Base-by-base conservation (phyloP, 1,284 basidiomycete species). In the Irpex rosettiformis region DNA sequence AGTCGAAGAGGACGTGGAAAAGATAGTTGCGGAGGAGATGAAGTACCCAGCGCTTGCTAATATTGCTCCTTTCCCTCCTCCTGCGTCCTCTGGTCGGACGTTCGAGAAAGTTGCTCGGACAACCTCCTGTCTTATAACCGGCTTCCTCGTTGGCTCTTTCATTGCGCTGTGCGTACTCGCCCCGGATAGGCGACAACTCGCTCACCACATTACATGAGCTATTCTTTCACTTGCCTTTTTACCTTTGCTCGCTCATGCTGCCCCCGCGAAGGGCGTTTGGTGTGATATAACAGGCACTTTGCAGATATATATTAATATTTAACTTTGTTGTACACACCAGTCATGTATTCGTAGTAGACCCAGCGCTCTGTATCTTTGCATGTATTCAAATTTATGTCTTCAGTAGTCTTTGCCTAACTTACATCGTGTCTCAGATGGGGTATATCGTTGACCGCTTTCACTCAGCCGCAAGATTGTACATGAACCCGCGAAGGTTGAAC, bases 121-220 rank as follows among this genome's bases (percentile, higher is more conserved):
- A 27, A 71, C 72, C 58, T 74, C 71, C 47, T 71, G 71, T 61
- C 67, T 74, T 58, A 61, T 75, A 59, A 72, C 74, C 8, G 73
- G 73, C 42, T 70, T 75, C 58, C 66, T 74, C 60, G 66, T 74
- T 29, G 74, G 74, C 55, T 69, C 73, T 42, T 72, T 74, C 63
- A 62, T 73, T 61, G 69, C 74, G 53, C 65, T 75, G 33, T 73
- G 71, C 61, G 62, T 72, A 33, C 62, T 73, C 53, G 68, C 72
- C 55, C 69, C 70, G 28, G 72, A 72, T 61, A 66, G 65, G 56
- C 65, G 71, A 52, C 69, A 72, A 61, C 66, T 75, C 57, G 68
- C 68, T 28, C 65, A 68, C 61, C 67, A 72, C 62, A 66, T 73
- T 64, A 70, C 71, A 60, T 74, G 63, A 71, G 25, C 42, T 10